phyloP scores from a whole-genome alignment of 768 basidiomycete genomes.

The Paxillus ammoniavirescens region DNA sequence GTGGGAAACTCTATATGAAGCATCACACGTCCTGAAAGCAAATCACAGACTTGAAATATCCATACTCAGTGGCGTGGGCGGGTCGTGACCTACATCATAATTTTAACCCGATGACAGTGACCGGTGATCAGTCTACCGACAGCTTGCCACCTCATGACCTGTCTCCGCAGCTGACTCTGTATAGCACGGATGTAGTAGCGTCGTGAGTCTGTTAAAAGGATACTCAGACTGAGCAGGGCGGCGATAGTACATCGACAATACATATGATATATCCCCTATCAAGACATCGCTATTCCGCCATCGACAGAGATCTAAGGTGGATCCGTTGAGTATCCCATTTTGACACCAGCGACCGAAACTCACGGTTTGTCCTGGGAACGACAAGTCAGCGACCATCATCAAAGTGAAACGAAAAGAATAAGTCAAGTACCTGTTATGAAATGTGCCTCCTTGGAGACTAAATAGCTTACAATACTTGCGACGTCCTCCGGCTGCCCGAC shows the following conservation, averaged over 20 bases:
- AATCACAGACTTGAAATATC: not conserved
- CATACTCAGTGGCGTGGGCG: slow-evolving; percentile 4
- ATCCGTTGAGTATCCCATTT: not conserved
- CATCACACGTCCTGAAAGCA: not conserved
- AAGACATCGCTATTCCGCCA: slow-evolving; percentile 11
- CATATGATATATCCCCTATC: not conserved
- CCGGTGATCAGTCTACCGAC: too few relatives aligned
- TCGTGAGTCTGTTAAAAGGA: too few relatives aligned
- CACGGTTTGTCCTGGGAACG: slow-evolving; percentile 13
- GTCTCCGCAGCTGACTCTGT: too few relatives aligned
- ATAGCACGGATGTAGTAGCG: too few relatives aligned
- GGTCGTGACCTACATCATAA: too few relatives aligned
- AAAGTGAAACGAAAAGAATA: not conserved
- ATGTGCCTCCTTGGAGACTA: slow-evolving; percentile 31
- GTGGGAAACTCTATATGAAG: slow-evolving; percentile 23
- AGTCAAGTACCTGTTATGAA: slow-evolving; percentile 32
- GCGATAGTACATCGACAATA: too few relatives aligned
- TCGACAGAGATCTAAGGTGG: not conserved
- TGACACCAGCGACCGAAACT: not conserved
- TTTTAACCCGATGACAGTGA: too few relatives aligned
- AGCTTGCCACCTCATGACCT: too few relatives aligned
- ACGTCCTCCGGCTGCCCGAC: slow-evolving; percentile 30
- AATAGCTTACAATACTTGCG: slow-evolving; percentile 32
- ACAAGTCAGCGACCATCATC: not conserved
- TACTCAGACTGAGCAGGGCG: too few relatives aligned